Base-by-base conservation (phyloP, 805 yeast species). In the Saccharomyces mikatae region DNA sequence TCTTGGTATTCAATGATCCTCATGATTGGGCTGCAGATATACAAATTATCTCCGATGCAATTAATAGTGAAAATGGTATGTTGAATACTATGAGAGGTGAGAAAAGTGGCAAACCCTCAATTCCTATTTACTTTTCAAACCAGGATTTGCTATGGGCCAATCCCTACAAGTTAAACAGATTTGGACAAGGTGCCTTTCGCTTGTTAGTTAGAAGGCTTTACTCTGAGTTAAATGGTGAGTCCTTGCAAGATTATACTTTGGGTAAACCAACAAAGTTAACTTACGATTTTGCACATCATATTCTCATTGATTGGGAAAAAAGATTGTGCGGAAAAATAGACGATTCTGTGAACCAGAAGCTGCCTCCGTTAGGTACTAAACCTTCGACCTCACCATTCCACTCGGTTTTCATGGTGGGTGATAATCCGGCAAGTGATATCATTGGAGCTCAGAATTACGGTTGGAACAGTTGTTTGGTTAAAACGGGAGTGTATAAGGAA, bases 391-490 rank as follows among this genome's bases (percentile, higher is more conserved):
- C 78, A 0, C 82, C 80, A n/a, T 76, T 86, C 61, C 72, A 75
- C 41, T 70, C 78, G n/a, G 86, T 94, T 1, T 91, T 78, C 71
- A 94, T 94, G 99, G 89, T 94, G 36, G 99, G 99, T 29, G 99
- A 94, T 71, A 94, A 94, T 69, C 98, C 97, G 3, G 94, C 85
- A 29, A 81, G 90, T 51, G 99, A 94, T 67, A 94, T 94, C 52
- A 77, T 78, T 54, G 99, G 99, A 0, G 99, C 96, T 5, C 84
- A 86, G 62, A 74, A 75, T 50, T 83, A 84, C 66, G 96, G 97
- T 3, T 94, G 98, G 98, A 82, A 86, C 50, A 83, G 94, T 11
- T 80, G 89, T 41, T 77, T 94, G 48, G 89, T 94, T 27, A 76
- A 84, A 58, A 87, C 97, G 0, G 99, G 99, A 0, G 98, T 94